Evolutionary conservation across 192 early-diverging fungal species (phyloP), one percentile per base, ranked within the genome.

Genomic region (Funneliformis geosporum): DNA sequence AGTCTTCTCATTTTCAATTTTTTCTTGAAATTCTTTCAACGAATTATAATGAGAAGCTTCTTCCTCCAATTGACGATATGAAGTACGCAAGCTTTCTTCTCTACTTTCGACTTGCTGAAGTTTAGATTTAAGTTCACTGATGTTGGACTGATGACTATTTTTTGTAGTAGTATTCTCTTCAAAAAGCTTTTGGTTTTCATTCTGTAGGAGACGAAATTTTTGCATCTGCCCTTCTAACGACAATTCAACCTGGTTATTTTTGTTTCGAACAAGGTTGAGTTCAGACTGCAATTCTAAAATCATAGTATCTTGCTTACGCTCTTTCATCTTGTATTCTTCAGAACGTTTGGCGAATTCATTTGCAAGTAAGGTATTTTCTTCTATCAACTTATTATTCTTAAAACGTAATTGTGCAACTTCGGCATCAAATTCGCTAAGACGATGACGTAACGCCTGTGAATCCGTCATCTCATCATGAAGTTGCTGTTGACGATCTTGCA

Each of bases 401-500:
- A 10, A 2, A 4, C 21, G 7, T 14, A 42, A 0, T 16, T 75
- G 23, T 33, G 4, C 8, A 10, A 61, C 27, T 40, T 75, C 73
- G 0, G 18, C 28, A 33, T 75, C 73, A 40, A 75, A 2, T 62
- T 60, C 59, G 11, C 4, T 1, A 1, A 62, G 5, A 60, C 39
- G 73, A 39, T 16, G 25, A 7, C 42, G 55, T 27, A 39, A 27
- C 18, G 5, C 4, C 42, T 75, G 73, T n/a, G 28, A 61, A 59
- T 40, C 6, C 6, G 33, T 75, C 21, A 61, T 62, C 40, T 75
- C 73, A 33, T 23, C 27, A 33, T 50, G n/a, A 8, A 73, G 47
- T 33, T 73, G 23, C 16, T 73, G 72, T 73, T 73, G 72, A 10
- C 47, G 72, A 28, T 55, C 43, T 39, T 61, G 73, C 5, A 75